phyloP scores from a whole-genome alignment of 192 early-diverging fungal genomes.

The Coemansia sp. region DNA sequence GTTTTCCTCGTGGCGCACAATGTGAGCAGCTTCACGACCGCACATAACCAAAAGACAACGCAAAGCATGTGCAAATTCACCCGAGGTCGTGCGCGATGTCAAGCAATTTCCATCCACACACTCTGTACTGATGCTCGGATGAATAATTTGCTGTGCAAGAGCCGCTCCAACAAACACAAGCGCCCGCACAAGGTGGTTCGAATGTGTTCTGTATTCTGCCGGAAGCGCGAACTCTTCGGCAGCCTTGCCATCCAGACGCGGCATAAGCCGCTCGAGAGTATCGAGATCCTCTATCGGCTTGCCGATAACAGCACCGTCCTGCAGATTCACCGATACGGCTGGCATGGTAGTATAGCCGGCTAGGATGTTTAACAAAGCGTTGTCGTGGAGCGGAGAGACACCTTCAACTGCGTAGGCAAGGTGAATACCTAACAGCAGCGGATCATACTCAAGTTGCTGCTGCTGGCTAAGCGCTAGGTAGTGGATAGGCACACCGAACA shows the following conservation, averaged over 20 bases:
- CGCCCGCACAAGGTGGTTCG: conserved; percentile 14
- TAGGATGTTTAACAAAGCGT: not conserved
- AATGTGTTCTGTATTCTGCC: conserved; percentile 12
- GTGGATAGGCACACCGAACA: conserved; percentile 20
- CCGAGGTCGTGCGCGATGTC: not conserved
- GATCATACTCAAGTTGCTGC: conserved; percentile 8
- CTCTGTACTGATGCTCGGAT: not conserved
- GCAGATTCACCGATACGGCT: not conserved
- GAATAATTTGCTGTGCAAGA: not conserved
- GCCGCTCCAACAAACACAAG: conserved; percentile 21
- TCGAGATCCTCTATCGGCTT: not conserved
- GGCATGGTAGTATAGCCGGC: conserved; percentile 5
- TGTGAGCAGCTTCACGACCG: not conserved
- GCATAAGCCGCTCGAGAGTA: not conserved
- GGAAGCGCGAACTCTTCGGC: not conserved
- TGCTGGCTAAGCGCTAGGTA: conserved; percentile 7
- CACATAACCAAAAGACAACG: not conserved
- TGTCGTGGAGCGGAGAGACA: not conserved
- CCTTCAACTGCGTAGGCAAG: conserved; percentile 9
- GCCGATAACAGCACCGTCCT: not conserved
- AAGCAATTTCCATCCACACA: not conserved
- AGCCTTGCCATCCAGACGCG: not conserved
- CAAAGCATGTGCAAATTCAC: not conserved
- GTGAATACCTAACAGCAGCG: conserved; percentile 13
- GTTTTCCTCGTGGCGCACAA: not conserved